Conservation (phyloP, 1,284 basidiomycete genomes). For the Macrocystidia cucumis region DNA sequence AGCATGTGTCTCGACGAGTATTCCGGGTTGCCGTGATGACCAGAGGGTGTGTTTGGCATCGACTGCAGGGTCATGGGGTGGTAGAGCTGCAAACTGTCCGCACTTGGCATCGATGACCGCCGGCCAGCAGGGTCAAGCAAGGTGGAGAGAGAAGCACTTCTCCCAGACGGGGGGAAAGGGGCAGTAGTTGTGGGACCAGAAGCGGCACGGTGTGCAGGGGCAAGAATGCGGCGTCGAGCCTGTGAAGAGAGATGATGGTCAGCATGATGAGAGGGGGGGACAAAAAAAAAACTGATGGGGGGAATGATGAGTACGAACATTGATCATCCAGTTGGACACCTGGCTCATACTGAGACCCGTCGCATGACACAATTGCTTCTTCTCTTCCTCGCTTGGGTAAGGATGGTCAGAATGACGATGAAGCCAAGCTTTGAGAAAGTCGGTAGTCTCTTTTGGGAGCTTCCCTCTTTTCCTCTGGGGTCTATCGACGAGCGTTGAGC, state of each 20-base stretch:
- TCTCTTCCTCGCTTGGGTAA: constrained; percentile 87
- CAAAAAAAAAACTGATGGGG: constrained; percentile 10
- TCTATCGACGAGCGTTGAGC: constrained; percentile 60
- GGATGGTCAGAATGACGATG: constrained; percentile 85
- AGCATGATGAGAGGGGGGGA: constrained; percentile 13
- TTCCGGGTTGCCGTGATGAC: constrained; percentile 24
- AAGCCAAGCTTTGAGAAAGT: constrained; percentile 87
- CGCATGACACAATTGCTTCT: constrained; percentile 79
- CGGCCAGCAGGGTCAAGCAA: constrained; percentile 32
- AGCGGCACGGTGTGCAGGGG: constrained; percentile 67
- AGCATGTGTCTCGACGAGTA: constrained; percentile 29
- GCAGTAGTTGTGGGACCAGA: constrained; percentile 68
- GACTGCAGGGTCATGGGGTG: constrained; percentile 69
- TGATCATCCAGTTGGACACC: constrained; percentile 90
- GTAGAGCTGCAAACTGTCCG: constrained; percentile 62
- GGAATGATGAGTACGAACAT: constrained; percentile 41
- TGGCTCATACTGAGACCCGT: constrained; percentile 85
- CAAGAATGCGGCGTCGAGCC: constrained; percentile 76
- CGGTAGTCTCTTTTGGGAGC: constrained; percentile 84
- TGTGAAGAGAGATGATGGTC: constrained; percentile 20
- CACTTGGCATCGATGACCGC: constrained; percentile 36
- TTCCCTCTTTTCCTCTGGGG: constrained; percentile 78
- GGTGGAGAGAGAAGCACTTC: constrained; percentile 34
- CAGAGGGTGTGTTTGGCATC: constrained; percentile 24
- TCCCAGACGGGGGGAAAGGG: constrained; percentile 48